Percentiles rank a stretch among this genome's conserved stretches.
phyloP scores from a whole-genome alignment of 1,284 basidiomycete genomes.

The Heterobasidion annosum region DNA sequence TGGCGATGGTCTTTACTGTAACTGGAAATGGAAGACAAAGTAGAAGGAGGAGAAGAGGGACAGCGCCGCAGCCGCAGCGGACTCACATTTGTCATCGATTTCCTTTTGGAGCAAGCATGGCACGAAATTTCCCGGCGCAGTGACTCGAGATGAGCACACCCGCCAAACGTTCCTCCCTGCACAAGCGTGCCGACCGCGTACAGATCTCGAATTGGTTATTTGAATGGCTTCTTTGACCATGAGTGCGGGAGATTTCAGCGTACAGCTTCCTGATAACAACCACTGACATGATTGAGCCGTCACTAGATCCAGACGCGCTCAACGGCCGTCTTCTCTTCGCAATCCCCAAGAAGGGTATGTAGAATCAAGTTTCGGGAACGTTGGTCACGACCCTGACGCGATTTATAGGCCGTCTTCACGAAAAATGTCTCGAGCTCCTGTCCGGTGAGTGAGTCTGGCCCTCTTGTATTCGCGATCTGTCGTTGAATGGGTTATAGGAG shows the following conservation, averaged over 20 bases:
- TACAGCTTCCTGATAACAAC: background rate
- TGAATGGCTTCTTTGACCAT: background rate
- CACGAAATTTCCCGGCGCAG: background rate
- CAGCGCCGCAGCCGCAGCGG: too few relatives aligned
- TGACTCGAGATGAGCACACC: background rate
- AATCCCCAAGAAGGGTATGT: constrained; percentile 92
- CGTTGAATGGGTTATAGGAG: constrained; percentile 42
- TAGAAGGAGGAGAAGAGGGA: too few relatives aligned
- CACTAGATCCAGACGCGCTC: constrained; percentile 34
- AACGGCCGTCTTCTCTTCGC: constrained; percentile 83
- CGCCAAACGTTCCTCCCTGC: background rate
- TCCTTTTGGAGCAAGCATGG: background rate
- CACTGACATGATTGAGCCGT: constrained; percentile 1
- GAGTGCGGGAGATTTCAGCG: background rate
- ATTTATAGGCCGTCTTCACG: constrained; percentile 73
- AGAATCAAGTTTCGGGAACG: background rate
- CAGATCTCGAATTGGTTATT: background rate
- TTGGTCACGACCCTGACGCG: constrained; percentile 5
- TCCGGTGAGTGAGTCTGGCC: constrained; percentile 41
- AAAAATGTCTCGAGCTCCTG: constrained; percentile 85
- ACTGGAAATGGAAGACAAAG: too few relatives aligned
- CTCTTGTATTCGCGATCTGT: background rate
- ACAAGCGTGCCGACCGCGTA: background rate
- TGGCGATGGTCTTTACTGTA: too few relatives aligned
- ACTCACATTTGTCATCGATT: background rate